phyloP scores from a whole-genome alignment of 2,329 filamentous ascomycete genomes.

The Aureobasidium sp. region DNA sequence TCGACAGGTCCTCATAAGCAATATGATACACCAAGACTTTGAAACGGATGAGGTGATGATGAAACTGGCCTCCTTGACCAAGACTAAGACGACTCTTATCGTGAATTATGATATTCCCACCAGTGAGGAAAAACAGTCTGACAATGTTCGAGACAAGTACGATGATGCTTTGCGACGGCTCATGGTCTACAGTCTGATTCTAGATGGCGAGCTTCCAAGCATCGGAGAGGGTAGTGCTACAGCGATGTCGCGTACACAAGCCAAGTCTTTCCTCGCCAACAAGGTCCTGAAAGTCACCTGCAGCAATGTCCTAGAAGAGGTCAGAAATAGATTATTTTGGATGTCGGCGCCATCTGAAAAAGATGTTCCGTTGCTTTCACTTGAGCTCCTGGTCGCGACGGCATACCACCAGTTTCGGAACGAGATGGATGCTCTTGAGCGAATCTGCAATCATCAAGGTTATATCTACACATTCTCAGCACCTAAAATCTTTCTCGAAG shows the following conservation, averaged over 20 bases:
- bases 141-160: not conserved
- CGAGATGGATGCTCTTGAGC: conserved; percentile 2
- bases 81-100: not conserved
- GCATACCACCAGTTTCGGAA: conserved; percentile 1
- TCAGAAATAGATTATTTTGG: not conserved
- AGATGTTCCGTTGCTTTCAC: not conserved
- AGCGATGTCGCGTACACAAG: not conserved
- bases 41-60: conserved; percentile 3
- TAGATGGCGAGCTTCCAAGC: not conserved
- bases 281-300: not conserved
- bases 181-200: not conserved
- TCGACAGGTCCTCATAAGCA: conserved; percentile 3
- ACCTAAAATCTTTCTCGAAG: not conserved
- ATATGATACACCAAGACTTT: conserved; percentile 12
- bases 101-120: not conserved
- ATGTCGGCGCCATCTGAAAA: not conserved
- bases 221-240: not conserved
- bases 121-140: not conserved
- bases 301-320: not conserved
- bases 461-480: conserved; percentile 7
- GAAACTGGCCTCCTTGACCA: not conserved
- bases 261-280: not conserved
- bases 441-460: not conserved
- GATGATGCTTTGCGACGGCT: not conserved
- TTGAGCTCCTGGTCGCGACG: conserved; percentile 3